phyloP scores from a whole-genome alignment of 1,139 yeast genomes.

The Hemisphaericaspora subhashii region DNA sequence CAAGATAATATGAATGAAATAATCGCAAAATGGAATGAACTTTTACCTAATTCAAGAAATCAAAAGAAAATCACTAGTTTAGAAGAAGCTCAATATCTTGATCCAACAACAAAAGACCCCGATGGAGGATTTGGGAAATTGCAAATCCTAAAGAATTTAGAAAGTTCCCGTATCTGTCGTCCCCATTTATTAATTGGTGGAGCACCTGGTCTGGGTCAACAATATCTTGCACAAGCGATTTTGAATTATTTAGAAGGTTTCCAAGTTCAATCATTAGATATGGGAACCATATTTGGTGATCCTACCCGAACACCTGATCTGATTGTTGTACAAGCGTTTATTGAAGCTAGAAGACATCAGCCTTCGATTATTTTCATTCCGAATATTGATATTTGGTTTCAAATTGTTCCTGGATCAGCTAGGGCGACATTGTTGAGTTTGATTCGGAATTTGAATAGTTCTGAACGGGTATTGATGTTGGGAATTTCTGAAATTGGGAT shows the following conservation, averaged over 20 bases:
- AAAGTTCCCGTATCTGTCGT: slow-evolving; percentile 70
- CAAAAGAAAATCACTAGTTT: slow-evolving; percentile 54
- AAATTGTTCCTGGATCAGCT: slow-evolving; percentile 66
- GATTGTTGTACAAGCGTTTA: slow-evolving; percentile 76
- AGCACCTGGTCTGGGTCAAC: slow-evolving; percentile 82
- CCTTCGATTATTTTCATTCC: slow-evolving; percentile 89
- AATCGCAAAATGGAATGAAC: slow-evolving; percentile 47
- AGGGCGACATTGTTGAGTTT: slow-evolving; percentile 71
- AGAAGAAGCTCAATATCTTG: slow-evolving; percentile 71
- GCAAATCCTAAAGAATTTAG: slow-evolving; percentile 57
- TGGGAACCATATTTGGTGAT: slow-evolving; percentile 77
- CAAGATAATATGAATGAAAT: slow-evolving; percentile 49
- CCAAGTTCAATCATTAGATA: slow-evolving; percentile 82
- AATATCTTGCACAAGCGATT: slow-evolving; percentile 80
- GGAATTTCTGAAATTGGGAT: slow-evolving; percentile 64
- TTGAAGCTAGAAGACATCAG: slow-evolving; percentile 87
- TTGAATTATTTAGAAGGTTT: slow-evolving; percentile 85
- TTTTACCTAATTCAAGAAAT: slow-evolving; percentile 58
- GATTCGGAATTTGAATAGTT: slow-evolving; percentile 65
- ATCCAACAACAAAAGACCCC: slow-evolving; percentile 52
- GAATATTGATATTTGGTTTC: slow-evolving; percentile 75
- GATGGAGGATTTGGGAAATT: slow-evolving; percentile 74
- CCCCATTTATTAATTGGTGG: slow-evolving; percentile 83
- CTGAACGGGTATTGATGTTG: slow-evolving; percentile 73
- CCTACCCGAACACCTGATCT: slow-evolving; percentile 83